These are phyloP conservation scores for Trichosanthes cucumerina DNA, from an alignment of 306 rosid genomes.

Conservation along the genomic window DNA sequence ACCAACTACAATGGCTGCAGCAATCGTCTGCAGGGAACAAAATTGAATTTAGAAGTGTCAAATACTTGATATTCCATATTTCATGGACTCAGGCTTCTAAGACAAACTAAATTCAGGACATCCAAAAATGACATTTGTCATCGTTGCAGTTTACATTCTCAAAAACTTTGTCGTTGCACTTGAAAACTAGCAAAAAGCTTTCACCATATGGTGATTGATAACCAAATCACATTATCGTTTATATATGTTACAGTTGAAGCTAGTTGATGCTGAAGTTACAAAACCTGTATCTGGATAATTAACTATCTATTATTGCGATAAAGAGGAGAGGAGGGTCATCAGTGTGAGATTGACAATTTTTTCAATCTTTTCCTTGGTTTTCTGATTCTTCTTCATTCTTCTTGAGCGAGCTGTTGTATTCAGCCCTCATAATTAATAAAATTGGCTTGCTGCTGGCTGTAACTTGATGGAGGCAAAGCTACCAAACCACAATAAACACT, in stretches of 20 bases:
- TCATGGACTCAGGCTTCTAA: not conserved
- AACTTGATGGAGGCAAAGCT: not conserved
- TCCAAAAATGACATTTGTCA: not conserved
- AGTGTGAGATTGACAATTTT: not conserved
- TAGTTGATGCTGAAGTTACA: not conserved
- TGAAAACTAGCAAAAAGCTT: not conserved
- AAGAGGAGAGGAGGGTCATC: not conserved
- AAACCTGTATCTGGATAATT: not conserved
- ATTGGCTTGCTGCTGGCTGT: not conserved
- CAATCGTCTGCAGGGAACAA: constrained; percentile 45
- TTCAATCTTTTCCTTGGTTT: not conserved
- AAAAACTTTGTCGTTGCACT: not conserved
- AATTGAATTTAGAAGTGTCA: not conserved
- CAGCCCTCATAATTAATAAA: not conserved
- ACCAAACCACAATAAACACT: not conserved
- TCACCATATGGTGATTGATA: not conserved
- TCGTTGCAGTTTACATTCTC: not conserved
- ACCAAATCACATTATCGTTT: not conserved
- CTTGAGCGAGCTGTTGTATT: not conserved
- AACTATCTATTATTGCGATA: not conserved
- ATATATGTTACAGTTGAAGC: not conserved
- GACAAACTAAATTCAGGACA: constrained; percentile 6
- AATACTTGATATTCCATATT: not conserved
- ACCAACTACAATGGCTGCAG: constrained; percentile 83
- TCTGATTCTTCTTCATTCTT: not conserved